Percentiles rank a stretch among this genome's conserved stretches.
Conservation (phyloP, 1,284 basidiomycete genomes). For the Microbotryum silenes-acaulis region DNA sequence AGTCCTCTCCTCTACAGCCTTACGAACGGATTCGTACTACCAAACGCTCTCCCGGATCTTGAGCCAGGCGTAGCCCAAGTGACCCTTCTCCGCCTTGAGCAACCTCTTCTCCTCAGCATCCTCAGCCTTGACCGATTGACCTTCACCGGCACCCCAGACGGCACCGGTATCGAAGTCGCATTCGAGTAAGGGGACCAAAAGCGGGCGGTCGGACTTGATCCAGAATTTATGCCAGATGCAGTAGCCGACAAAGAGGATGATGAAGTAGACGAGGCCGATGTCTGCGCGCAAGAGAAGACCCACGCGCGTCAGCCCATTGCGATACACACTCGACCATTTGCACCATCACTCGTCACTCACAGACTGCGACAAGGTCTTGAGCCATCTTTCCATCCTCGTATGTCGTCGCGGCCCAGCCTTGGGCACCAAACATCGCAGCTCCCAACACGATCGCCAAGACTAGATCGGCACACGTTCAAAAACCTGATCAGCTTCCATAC, state of each 20-base stretch:
- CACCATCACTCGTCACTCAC: too few species aligned
- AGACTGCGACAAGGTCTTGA: not conserved
- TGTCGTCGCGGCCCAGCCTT: slow-evolving; percentile 10
- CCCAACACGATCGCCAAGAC: slow-evolving; percentile 11
- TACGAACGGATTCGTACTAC: too few species aligned
- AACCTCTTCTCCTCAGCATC: too few species aligned
- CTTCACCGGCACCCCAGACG: slow-evolving; percentile 18
- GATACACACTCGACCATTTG: too few species aligned
- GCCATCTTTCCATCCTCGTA: not conserved
- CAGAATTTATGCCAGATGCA: slow-evolving; percentile 12
- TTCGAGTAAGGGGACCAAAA: slow-evolving; percentile 11
- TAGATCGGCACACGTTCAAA: not conserved
- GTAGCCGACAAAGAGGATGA: slow-evolving; percentile 12
- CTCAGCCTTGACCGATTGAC: not conserved
- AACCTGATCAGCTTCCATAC: not conserved
- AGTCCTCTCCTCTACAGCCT: too few species aligned
- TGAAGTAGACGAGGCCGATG: slow-evolving; percentile 15
- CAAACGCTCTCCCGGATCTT: too few species aligned
- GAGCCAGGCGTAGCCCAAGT: too few species aligned
- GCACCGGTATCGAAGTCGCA: slow-evolving; percentile 16
- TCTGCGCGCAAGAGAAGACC: too few species aligned
- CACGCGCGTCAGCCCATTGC: too few species aligned
- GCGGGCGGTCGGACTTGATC: not conserved
- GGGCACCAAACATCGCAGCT: slow-evolving; percentile 17
- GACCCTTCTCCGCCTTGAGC: too few species aligned